Base-by-base conservation (phyloP, 2,329 filamentous ascomycete genomes). In the Colletotrichum liaoningense region DNA sequence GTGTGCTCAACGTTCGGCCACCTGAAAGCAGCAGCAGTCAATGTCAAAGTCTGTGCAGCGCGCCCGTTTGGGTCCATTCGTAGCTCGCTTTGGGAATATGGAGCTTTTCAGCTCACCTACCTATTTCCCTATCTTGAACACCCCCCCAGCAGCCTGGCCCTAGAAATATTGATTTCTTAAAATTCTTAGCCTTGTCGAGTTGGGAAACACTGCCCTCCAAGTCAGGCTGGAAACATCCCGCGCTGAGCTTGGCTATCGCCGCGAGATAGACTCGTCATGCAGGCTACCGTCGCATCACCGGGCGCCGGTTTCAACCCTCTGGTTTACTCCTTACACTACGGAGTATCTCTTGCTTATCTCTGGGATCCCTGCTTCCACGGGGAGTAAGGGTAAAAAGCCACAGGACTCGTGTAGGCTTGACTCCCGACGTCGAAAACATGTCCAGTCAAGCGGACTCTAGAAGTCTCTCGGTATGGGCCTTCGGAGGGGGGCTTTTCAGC, bases 201-300 rank as follows among this genome's bases (percentile, higher is more conserved):
- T 52, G 24, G 58, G 22, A 49, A n/a, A 2, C 19, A 49, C 59
- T 33, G 19, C 38, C 24, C 24, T 19, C 26, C 28, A 35, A 55
- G 3, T 30, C 24, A 42, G 30, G 56, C 56, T 71, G 56, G 42
- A 67, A 24, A 46, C 55, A 62, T 69, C 38, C 38, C 38, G 38
- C 38, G 54, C 52, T 55, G 19, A 4, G 9, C 7, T 42, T 26
- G 52, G 52, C 38, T 63, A 63, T 72, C 69, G 22, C n/a, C n/a
- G 52, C n/a, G 19, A 64, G 42, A 63, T 22, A 63, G 30, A 42
- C 14, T 69, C 52, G 26, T 65, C 58, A 30, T 63, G 65, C 58
- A 72, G 65, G 19, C 24, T 58, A 58, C 38, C 22, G 69, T 69
- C 58, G 58, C 65, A 72, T 69, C 58, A 42, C 30, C 66, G 42